A percentile compares a stretch with the other conserved stretches of the same genome.
These are phyloP conservation scores for Tolypocladium capitatum DNA, from an alignment of 2,329 filamentous ascomycete genomes.

Conservation along the genomic window DNA sequence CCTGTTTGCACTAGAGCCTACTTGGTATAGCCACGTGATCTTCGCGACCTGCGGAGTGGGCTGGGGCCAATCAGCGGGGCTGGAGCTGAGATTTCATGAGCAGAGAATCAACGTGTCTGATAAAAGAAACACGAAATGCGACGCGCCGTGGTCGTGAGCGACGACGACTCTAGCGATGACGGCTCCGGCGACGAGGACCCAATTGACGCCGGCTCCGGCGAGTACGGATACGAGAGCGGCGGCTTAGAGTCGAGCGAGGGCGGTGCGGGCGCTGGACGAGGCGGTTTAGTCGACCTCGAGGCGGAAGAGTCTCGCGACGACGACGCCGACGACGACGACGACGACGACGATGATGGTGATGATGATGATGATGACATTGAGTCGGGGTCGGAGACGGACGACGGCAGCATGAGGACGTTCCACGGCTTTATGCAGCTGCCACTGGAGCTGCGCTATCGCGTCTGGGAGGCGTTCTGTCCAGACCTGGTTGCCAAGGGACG, in stretches of 20 bases:
- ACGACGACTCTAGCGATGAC: not conserved
- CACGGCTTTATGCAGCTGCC: slow-evolving; percentile 15
- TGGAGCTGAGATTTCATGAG: no score
- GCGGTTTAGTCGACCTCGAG: slow-evolving; percentile 6
- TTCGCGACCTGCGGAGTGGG: no score
- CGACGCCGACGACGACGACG: not conserved
- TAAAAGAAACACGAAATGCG: not conserved
- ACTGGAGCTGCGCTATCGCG: slow-evolving; percentile 17
- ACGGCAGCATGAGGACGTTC: slow-evolving; percentile 6
- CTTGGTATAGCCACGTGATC: no score
- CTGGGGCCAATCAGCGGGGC: not conserved
- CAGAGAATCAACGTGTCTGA: not conserved
- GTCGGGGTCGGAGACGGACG: not conserved
- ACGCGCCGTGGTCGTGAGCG: not conserved
- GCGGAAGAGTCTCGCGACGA: slow-evolving; percentile 3
- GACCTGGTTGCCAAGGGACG: slow-evolving; percentile 12
- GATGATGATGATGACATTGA: not conserved
- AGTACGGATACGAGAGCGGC: not conserved
- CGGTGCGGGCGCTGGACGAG: not conserved
- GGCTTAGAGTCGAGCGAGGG: not conserved
- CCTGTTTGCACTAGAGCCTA: no score
- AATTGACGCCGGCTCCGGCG: not conserved
- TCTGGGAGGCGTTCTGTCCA: slow-evolving; percentile 21
- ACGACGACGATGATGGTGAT: not conserved
- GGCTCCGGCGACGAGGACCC: not conserved